Base-by-base conservation (phyloP, 768 basidiomycete species). In the Tricholomella constricta region DNA sequence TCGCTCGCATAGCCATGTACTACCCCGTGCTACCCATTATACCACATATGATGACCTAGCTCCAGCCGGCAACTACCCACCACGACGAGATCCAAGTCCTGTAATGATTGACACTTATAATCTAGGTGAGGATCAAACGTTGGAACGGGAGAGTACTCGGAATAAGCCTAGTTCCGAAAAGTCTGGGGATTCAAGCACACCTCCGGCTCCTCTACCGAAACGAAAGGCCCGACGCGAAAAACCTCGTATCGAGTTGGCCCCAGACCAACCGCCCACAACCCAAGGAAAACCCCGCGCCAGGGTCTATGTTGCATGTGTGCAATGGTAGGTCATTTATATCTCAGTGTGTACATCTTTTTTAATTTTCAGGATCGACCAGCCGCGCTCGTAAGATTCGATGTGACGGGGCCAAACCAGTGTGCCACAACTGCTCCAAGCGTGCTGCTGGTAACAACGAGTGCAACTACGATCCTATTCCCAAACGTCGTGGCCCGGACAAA, bases 371-470 rank as follows among this genome's bases (percentile, higher is more conserved):
- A 41, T 64, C 46, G 46, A 15, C 15, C 58, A 91, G 89, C 63
- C 89, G 90, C 22, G 80, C 77, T 14, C 80, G 89, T 22, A 92
- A 92, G 63, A 89, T 88, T 57, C 84, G 89, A 4, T 92, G 90
- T 66, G 89, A 91, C 65, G 90, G 90, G 48, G 84, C 85, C 8
- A 89, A 85, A 58, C 90, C 90, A 9, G 62, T 76, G 9, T 92
- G 90, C 62, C 81, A 87, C 62, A 90, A 90, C 62, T 92, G 89
- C 62, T 68, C 72, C 35, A 81, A 80, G 57, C 79, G 86, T 34
- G 53, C 72, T 11, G 75, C 68, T 42, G 69, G 70, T 11, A 66
- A 61, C 58, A 71, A 65, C 38, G 76, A 79, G 41, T 92, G 90
- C 64, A 65, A 72, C 45, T 92, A 91, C 59, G 90, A 92, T 59